Base-by-base conservation (phyloP, 2,329 filamentous ascomycete species). In the Fusarium concolor region DNA sequence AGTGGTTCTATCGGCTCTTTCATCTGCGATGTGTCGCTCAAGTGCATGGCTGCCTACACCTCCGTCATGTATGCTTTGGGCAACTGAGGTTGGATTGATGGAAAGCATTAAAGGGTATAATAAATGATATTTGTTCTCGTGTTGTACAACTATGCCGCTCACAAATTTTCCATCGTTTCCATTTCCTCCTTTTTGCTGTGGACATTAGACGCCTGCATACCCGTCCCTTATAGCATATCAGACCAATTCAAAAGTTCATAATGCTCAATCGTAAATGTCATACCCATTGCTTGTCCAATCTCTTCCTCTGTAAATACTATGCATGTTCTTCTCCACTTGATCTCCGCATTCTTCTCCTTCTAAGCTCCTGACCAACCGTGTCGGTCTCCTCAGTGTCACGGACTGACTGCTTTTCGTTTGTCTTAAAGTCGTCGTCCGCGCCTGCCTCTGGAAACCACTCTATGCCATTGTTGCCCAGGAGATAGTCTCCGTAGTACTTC, bases 401-500 rank as follows among this genome's bases (percentile, higher is more conserved):
- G 12, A 29, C 29, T 15, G 20, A 24, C 10, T 61, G 35, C 8
- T 50, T 46, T 35, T 61, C 52, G 31, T 62, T 54, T n/a, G 29
- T 49, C 22, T 65, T 61, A 7, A 46, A 54, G 46, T 71, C 49
- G 18, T 73, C 56, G 20, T 73, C 74, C 18, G 71, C 67, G 11
- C 74, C 70, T 2, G 72, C 65, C 10, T 62, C 54, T 5, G 74
- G 65, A 14, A 74, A 67, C 57, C 78, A 80, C 73, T 90, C 88
- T 66, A 90, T 89, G 2, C 89, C 89, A 67, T 90, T 90, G 71
- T 90, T 90, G 2, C 89, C 88, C 15, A 93, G 81, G 58, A 96
- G 81, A 74, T 93, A 97, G 70, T 92, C 89, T 3, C 92, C 94
- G 74, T 97, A 89, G 72, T 94, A 94, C 75, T 94, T 87, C 65